phyloP scores from a whole-genome alignment of 2,329 filamentous ascomycete species.

The Cladobotryum protrusum region DNA sequence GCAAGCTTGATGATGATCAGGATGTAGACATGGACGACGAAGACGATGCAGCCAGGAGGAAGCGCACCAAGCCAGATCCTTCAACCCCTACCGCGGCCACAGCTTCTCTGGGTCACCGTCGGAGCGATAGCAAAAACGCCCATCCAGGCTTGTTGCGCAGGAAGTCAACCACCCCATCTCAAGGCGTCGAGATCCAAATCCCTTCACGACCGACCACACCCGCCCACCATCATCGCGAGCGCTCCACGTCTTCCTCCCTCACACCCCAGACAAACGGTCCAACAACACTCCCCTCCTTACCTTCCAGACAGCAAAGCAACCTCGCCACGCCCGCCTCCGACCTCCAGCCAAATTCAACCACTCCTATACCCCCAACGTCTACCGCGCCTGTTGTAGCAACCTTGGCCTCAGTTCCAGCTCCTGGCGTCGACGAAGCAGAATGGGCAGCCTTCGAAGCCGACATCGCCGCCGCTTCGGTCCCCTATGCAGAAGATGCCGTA shows the following conservation, averaged over 20 bases:
- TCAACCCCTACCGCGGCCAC: conserved; percentile 13
- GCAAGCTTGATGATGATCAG: conserved; percentile 29
- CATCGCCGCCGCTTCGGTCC: conserved; percentile 47
- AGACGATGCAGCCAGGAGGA: conserved; percentile 33
- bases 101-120: conserved; percentile 18
- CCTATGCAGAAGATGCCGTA: conserved; percentile 44
- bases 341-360: not conserved
- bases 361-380: not conserved
- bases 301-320: conserved; percentile 21
- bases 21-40: conserved; percentile 32
- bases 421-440: conserved; percentile 61
- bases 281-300: conserved; percentile 23
- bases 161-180: conserved; percentile 45
- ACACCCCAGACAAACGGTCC: not conserved
- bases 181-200: conserved; percentile 56
- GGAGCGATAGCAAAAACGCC: too few species aligned
- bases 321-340: conserved; percentile 9
- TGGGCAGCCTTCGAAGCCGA: conserved; percentile 87
- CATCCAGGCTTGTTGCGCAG: conserved; percentile 40
- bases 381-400: conserved; percentile 19
- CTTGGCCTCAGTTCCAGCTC: conserved; percentile 14
- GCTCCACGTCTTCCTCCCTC: conserved; percentile 38
- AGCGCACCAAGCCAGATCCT: conserved; percentile 39
- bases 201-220: conserved; percentile 59
- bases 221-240: conserved; percentile 33